phyloP scores from a whole-genome alignment of 441 rosid species.

The Gossypium schwendimanii region DNA sequence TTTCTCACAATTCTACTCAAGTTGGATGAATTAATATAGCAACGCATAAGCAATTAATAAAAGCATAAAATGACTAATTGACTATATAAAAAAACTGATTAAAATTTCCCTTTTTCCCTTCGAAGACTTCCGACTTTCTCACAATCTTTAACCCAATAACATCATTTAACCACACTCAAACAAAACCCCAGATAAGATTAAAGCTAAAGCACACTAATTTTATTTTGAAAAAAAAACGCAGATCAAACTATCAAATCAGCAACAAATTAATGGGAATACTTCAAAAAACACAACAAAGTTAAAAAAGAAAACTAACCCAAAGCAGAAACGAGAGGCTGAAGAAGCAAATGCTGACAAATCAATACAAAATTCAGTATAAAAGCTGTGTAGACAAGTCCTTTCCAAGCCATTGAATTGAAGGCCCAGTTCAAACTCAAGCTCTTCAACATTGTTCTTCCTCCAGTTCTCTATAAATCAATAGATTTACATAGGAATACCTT shows the following conservation, averaged over 20 bases:
- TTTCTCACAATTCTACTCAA: not conserved
- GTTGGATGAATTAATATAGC: not conserved
- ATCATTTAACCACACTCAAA: not conserved
- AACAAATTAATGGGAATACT: not conserved
- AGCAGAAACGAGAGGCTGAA: constrained; percentile 89
- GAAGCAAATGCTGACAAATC: constrained; percentile 71
- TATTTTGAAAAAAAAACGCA: not conserved
- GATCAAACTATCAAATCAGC: constrained; percentile 5
- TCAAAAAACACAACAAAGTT: not conserved
- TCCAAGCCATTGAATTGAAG: constrained; percentile 60
- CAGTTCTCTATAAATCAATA: not conserved
- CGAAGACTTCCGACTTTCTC: not conserved
- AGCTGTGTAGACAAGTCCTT: constrained; percentile 46
- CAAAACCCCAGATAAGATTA: constrained; percentile 1
- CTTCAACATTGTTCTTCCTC: constrained; percentile 30
- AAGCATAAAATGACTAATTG: not conserved
- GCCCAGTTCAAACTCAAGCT: constrained; percentile 28
- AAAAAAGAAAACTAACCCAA: constrained; percentile 30
- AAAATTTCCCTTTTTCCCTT: not conserved
- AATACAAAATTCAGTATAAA: constrained; percentile 72
- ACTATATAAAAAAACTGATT: not conserved
- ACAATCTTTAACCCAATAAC: not conserved
- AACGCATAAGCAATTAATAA: not conserved
- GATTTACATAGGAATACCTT: not conserved
- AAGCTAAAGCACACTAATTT: not conserved